Evolutionary conservation across 2,329 filamentous ascomycete species (phyloP).

Genomic region (Plectosphaerella cucumerina): DNA sequence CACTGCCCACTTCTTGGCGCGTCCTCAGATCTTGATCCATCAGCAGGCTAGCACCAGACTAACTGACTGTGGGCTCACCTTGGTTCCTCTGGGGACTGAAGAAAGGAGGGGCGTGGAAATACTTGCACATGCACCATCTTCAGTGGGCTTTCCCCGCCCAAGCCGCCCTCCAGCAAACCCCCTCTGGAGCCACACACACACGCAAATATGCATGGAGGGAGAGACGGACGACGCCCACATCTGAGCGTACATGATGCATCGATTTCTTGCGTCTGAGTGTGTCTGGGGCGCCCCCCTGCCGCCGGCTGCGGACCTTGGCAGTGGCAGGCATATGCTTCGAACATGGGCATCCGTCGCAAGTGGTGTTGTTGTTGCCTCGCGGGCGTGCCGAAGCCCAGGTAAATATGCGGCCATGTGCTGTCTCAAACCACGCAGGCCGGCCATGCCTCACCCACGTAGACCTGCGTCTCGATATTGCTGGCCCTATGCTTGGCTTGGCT

Average conservation of each 20-base stretch:
- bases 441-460: neutral
- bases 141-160: neutral
- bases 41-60: neutral
- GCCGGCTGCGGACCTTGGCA: neutral
- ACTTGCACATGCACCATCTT: neutral
- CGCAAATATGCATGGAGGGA: neutral
- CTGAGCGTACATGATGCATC: slow-evolving; percentile 14
- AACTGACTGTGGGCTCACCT: neutral
- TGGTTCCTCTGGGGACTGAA: neutral
- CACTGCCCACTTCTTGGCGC: no score
- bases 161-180: neutral
- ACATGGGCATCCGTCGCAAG: neutral
- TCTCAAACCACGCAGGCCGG: no score
- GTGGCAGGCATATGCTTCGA: neutral
- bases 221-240: slow-evolving; percentile 5
- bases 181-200: slow-evolving; percentile 1
- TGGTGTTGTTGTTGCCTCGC: neutral
- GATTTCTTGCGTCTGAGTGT: slow-evolving; percentile 7
- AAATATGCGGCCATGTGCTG: no score
- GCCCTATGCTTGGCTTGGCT: neutral
- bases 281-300: neutral
- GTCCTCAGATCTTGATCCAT: no score
- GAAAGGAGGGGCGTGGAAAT: slow-evolving; percentile 5
- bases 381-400: neutral
- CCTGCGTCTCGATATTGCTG: neutral